Percentiles rank a stretch among this genome's conserved stretches.
These are phyloP conservation scores for Corylus americana DNA, from an alignment of 306 rosid genomes.

Conservation along the genomic window DNA sequence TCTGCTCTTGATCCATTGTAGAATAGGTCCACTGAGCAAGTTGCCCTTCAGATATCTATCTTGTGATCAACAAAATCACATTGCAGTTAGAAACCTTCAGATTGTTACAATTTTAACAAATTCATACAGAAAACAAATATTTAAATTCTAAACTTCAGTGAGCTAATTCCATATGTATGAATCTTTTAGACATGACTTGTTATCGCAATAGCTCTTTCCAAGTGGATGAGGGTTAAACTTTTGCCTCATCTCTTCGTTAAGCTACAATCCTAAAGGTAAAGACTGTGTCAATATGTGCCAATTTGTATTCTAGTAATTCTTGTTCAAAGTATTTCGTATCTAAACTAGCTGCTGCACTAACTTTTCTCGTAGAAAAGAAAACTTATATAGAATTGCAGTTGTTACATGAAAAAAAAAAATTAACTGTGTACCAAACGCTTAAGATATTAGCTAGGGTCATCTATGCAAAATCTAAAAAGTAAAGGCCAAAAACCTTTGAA, in stretches of 20 bases:
- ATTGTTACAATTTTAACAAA: not conserved
- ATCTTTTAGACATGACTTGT: not conserved
- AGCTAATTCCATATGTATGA: not conserved
- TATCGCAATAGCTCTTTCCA: not conserved
- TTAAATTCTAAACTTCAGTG: not conserved
- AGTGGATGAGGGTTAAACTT: not conserved
- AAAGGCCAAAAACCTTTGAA: not conserved
- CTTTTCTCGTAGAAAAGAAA: not conserved
- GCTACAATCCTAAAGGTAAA: not conserved
- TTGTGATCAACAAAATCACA: not conserved
- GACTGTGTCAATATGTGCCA: not conserved
- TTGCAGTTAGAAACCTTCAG: not conserved
- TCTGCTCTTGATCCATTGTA: conserved; percentile 30
- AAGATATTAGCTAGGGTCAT: not conserved
- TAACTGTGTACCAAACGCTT: not conserved
- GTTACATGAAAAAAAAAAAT: not conserved
- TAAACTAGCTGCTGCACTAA: not conserved
- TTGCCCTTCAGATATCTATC: conserved; percentile 31
- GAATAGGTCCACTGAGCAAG: conserved; percentile 31
- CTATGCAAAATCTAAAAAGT: not conserved
- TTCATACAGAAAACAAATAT: not conserved
- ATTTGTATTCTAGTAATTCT: not conserved
- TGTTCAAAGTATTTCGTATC: not conserved
- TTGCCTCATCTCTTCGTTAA: not conserved
- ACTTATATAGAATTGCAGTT: not conserved